These are phyloP conservation scores for Phaeosphaeriaceae sp. DNA, from an alignment of 2,329 filamentous ascomycete genomes.

Conservation along the genomic window DNA sequence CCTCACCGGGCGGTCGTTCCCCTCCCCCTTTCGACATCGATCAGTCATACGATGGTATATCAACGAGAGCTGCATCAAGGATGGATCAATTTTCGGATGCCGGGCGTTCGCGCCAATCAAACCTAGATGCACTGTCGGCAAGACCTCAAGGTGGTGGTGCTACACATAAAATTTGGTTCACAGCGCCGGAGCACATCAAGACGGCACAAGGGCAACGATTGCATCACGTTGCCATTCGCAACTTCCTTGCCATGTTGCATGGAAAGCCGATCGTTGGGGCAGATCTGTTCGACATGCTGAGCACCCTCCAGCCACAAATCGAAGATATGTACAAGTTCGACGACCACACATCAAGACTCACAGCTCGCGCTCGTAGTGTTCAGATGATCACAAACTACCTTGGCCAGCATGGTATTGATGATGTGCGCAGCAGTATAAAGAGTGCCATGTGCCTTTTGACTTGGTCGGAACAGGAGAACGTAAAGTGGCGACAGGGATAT, in stretches of 20 bases:
- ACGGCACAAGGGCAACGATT: conserved; percentile 59
- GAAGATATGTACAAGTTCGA: conserved; percentile 63
- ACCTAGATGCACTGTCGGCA: conserved; percentile 22
- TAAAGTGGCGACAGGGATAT: conserved; percentile 73
- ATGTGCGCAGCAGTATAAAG: conserved; percentile 68
- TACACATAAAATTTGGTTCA: conserved; percentile 66
- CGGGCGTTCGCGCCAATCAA: conserved; percentile 12
- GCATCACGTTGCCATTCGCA: conserved; percentile 72
- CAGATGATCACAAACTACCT: conserved; percentile 70
- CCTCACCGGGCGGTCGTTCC: conserved; percentile 32
- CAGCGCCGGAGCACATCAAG: conserved; percentile 60
- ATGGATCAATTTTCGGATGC: conserved; percentile 22
- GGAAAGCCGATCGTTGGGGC: conserved; percentile 71
- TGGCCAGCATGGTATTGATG: conserved; percentile 66
- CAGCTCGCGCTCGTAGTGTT: conserved; percentile 57
- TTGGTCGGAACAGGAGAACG: conserved; percentile 69
- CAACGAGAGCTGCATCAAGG: conserved; percentile 22
- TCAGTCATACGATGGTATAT: conserved; percentile 23
- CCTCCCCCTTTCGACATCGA: conserved; percentile 43
- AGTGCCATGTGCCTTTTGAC: conserved; percentile 68
- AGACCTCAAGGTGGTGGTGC: conserved; percentile 21
- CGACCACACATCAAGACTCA: conserved; percentile 28
- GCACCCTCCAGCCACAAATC: conserved; percentile 68
- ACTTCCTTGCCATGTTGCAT: conserved; percentile 72
- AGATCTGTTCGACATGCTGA: conserved; percentile 69